These are phyloP conservation scores for Rhododendron mucronatum DNA, from an alignment of 148 eudicot genomes.

Conservation along the genomic window DNA sequence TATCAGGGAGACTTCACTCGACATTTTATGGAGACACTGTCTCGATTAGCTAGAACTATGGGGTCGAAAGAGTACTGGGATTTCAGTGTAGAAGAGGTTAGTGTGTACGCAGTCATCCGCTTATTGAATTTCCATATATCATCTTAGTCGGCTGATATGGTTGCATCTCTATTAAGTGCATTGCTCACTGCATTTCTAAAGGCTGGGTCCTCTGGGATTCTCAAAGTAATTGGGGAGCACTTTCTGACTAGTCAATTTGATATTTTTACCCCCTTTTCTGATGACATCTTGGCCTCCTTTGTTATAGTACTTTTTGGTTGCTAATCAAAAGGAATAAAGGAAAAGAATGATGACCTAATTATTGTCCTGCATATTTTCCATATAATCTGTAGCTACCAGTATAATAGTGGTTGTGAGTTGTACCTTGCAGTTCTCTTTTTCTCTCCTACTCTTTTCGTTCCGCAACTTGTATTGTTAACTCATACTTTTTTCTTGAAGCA, in stretches of 20 bases:
- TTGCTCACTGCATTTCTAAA: background rate
- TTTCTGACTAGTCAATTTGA: background rate
- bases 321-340: background rate
- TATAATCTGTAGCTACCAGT: background rate
- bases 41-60: conserved; percentile 36
- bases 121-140: background rate
- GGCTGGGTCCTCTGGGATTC: background rate
- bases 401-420: background rate
- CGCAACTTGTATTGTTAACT: background rate
- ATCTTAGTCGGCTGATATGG: background rate
- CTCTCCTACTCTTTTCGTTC: background rate
- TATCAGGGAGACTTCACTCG: conserved; percentile 29
- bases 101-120: conserved; percentile 2
- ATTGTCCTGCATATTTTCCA: background rate
- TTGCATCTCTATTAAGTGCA: background rate
- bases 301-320: background rate
- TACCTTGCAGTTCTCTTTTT: background rate
- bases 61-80: conserved; percentile 51
- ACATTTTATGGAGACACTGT: conserved; percentile 32
- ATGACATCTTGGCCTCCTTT: background rate
- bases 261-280: background rate
- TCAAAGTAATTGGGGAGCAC: background rate
- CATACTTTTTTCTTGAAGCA: conserved; percentile 24
- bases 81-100: conserved; percentile 43
- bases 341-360: background rate